Conservation (phyloP, 1,139 yeast genomes). For the Debaryomycetaceae sp. region DNA sequence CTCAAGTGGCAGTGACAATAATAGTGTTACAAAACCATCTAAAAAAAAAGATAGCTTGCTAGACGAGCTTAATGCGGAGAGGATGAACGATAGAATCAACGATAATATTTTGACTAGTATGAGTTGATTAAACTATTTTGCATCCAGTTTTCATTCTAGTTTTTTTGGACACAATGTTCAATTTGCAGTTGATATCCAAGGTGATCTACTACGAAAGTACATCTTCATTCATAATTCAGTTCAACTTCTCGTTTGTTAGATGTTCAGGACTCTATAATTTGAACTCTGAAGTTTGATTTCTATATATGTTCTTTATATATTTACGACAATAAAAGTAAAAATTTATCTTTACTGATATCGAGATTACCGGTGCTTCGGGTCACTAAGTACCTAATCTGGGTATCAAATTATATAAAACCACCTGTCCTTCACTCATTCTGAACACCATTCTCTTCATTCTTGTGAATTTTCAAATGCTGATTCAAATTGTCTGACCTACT, state of each 20-base stretch:
- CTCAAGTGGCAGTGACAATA: constrained; percentile 17
- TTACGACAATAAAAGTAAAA: background rate
- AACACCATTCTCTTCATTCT: constrained; percentile 34
- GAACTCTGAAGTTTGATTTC: background rate
- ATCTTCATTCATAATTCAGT: background rate
- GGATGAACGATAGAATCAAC: constrained; percentile 14
- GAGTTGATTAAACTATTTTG: constrained; percentile 5
- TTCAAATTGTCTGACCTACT: constrained; percentile 53
- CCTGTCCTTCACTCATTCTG: too few species aligned
- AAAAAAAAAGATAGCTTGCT: constrained; percentile 17
- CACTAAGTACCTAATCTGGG: too few species aligned
- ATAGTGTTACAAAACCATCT: constrained; percentile 28
- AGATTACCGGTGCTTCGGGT: too few species aligned
- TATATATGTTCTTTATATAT: background rate
- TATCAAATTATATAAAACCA: too few species aligned
- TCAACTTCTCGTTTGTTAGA: background rate
- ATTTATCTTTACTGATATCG: too few species aligned
- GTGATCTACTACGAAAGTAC: background rate
- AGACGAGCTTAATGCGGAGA: constrained; percentile 18
- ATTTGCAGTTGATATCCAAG: background rate
- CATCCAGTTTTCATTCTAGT: background rate
- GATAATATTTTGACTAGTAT: constrained; percentile 6
- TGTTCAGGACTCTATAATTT: background rate
- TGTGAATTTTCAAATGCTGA: constrained; percentile 74
- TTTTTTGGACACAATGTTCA: background rate